These are phyloP conservation scores for Vitrella brassicaformis DNA, from an alignment of 73 alveolate genomes.

Conservation along the genomic window DNA sequence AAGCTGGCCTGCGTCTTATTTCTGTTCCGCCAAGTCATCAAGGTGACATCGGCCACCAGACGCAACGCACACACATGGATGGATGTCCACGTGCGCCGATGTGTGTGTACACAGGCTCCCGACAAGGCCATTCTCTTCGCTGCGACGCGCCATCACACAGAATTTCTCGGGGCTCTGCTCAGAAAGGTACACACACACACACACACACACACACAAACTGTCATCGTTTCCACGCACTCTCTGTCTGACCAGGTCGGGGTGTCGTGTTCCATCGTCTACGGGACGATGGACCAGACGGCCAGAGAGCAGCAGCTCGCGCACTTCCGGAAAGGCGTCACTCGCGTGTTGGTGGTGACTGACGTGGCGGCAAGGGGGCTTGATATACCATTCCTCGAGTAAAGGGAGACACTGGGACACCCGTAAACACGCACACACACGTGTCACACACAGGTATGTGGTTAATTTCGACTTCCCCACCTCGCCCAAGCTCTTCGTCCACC, in stretches of 20 bases:
- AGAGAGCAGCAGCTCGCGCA: slow-evolving; percentile 61
- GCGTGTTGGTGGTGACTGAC: slow-evolving; percentile 71
- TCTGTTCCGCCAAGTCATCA: slow-evolving; percentile 45
- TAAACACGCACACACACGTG: slow-evolving; percentile 55
- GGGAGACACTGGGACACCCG: slow-evolving; percentile 48
- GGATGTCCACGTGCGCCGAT: no score
- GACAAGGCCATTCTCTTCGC: slow-evolving; percentile 47
- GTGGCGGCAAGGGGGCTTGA: slow-evolving; percentile 94
- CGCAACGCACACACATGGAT: no score
- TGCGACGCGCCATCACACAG: slow-evolving; percentile 86
- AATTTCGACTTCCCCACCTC: slow-evolving; percentile 84
- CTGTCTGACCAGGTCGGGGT: slow-evolving; percentile 59
- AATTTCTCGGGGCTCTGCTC: slow-evolving; percentile 67
- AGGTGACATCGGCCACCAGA: no score
- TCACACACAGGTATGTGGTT: slow-evolving; percentile 36
- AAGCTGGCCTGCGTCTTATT: slow-evolving; percentile 57
- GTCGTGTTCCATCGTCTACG: slow-evolving; percentile 63
- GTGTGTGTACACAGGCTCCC: no score
- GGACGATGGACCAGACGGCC: slow-evolving; percentile 75
- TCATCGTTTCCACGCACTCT: no score
- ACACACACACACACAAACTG: no score
- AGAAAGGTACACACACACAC: no score
- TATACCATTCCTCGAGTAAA: slow-evolving; percentile 78
- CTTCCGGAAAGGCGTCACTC: slow-evolving; percentile 45
- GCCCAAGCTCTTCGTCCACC: slow-evolving; percentile 77